Base-by-base conservation (phyloP, 1,284 basidiomycete species). In the Rhodotorula glutinis region DNA sequence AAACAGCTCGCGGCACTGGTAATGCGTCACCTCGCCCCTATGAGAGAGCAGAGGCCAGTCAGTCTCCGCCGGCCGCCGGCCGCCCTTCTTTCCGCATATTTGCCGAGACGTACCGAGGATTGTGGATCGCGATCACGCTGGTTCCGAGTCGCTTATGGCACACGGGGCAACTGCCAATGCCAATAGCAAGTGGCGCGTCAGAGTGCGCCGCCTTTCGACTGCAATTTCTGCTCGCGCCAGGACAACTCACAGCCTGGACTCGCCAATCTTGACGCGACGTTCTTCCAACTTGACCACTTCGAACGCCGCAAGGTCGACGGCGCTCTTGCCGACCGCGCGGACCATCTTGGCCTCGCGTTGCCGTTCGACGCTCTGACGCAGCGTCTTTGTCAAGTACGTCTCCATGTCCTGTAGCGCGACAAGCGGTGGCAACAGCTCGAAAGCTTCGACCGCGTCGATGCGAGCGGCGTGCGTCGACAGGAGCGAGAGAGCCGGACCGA, bases 71-170 rank as follows among this genome's bases (percentile, higher is more conserved):
- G 33, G 11, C n/a, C n/a, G n/a, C n/a, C n/a, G n/a, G n/a, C n/a
- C n/a, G n/a, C n/a, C n/a, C n/a, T n/a, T n/a, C n/a, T n/a, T n/a
- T n/a, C n/a, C n/a, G n/a, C n/a, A n/a, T n/a, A n/a, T n/a, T n/a
- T n/a, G 75, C 66, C 53, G 88, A 88, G 85, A 83, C 69, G 70
- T 57, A 74, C 75, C 56, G 65, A 16, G 92, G 93, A 23, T 88
- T 83, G 81, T 95, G 93, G 0, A 98, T 92, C 1, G 94, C 92
- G 74, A 98, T 92, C 47, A 96, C 93, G 67, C 91, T 94, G 73
- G 88, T 89, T 1, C 96, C 96, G 38, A 99, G 82, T 27, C 94
- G 85, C 76, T 98, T 98, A 77, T 94, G 89, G 78, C 95, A 99
- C 76, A 92, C 89, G 0, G 92, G 92, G 76, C 96, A 98, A 79